phyloP scores from a whole-genome alignment of 805 yeast species.

The Dipodascopsis tothii region DNA sequence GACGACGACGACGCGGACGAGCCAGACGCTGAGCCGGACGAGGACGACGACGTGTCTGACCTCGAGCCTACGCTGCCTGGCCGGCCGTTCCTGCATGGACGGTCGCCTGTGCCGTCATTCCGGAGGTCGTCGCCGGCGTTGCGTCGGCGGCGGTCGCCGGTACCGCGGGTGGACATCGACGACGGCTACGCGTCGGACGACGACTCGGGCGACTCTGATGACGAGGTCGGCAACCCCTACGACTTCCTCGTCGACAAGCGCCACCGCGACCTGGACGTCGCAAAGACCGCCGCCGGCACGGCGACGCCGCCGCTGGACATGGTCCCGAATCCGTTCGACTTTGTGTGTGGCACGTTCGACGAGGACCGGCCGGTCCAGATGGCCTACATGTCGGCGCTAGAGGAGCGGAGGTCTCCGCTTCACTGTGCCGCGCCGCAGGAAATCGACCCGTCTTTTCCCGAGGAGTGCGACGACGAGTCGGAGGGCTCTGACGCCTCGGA shows the following conservation, averaged over 20 bases:
- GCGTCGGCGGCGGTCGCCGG: too few relatives aligned
- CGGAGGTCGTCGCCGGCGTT: too few relatives aligned
- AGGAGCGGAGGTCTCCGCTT: slow-evolving; percentile 3
- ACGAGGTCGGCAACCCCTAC: slow-evolving; percentile 1
- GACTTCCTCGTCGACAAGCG: background rate
- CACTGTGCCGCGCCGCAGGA: slow-evolving; percentile 22
- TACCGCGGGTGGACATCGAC: slow-evolving; percentile 5
- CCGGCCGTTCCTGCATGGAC: too few relatives aligned
- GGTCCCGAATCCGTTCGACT: slow-evolving; percentile 26
- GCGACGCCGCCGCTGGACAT: slow-evolving; percentile 22
- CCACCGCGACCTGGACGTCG: background rate
- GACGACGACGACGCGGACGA: background rate
- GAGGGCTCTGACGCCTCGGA: slow-evolving; percentile 5
- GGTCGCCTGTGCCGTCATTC: too few relatives aligned
- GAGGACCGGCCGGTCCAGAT: slow-evolving; percentile 25
- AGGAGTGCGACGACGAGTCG: slow-evolving; percentile 17
- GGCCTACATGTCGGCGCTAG: slow-evolving; percentile 23
- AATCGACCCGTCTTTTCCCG: slow-evolving; percentile 27
- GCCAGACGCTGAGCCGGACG: background rate
- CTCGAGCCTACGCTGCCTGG: too few relatives aligned
- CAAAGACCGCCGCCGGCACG: slow-evolving; percentile 8
- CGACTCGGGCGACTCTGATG: slow-evolving; percentile 14
- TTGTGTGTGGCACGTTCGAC: slow-evolving; percentile 26
- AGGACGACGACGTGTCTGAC: slow-evolving; percentile 4
- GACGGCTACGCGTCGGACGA: slow-evolving; percentile 22